Percentiles rank a stretch among this genome's conserved stretches.
phyloP scores from a whole-genome alignment of 352 stramenopile species.

The Saprolegnia parasitica region DNA sequence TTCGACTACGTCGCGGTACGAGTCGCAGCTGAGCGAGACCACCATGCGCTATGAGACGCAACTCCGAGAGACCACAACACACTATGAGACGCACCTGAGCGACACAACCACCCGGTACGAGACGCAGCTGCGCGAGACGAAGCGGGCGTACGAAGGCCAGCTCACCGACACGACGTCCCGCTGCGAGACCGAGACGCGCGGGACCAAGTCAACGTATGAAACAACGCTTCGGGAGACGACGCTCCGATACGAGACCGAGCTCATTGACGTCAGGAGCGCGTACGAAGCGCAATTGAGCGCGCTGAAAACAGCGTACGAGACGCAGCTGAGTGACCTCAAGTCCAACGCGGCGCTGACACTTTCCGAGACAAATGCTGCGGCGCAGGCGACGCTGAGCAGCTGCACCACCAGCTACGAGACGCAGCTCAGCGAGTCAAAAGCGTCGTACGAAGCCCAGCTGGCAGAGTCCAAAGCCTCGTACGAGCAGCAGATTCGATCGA shows the following conservation, averaged over 20 bases:
- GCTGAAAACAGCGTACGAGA: neutral
- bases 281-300: constrained; percentile 5
- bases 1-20: neutral
- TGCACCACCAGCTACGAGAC: neutral
- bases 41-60: neutral
- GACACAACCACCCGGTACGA: neutral
- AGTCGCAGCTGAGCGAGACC: constrained; percentile 1
- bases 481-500: neutral
- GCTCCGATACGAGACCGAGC: neutral
- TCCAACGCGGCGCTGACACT: neutral
- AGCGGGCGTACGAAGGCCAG: neutral
- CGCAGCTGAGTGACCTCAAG: neutral
- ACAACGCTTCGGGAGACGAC: neutral
- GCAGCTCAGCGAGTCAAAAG: neutral
- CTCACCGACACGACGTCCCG: neutral
- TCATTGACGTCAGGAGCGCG: neutral
- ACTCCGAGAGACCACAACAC: neutral
- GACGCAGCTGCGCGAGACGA: neutral
- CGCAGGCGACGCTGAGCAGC: neutral
- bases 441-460: constrained; percentile 5
- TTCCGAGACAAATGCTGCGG: neutral
- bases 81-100: neutral
- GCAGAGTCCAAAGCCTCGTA: constrained; percentile 12
- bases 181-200: too few relatives aligned
- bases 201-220: neutral